Base-by-base conservation (phyloP, 1,139 yeast genomes). In the Candida pseudocylindracea region DNA sequence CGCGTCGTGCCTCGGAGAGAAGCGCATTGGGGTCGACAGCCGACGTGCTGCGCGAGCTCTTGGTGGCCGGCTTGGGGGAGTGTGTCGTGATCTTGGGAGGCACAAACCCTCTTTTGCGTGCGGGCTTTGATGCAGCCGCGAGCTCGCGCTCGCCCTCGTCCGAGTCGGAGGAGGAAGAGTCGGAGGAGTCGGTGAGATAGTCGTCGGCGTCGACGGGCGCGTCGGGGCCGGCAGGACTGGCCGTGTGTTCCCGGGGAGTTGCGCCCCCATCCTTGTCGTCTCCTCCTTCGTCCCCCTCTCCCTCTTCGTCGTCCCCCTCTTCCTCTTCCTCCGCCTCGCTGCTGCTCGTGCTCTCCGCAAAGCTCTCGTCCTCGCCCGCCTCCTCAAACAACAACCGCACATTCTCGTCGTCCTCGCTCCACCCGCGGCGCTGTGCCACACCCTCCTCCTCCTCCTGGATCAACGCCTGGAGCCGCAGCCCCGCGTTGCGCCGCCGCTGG, bases 401-500 rank as follows among this genome's bases (percentile, higher is more conserved):
- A 35, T 73, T 75, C 39, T 76, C 88, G 39, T 73, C 81, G 33
- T 78, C 83, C 31, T 69, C 75, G 7, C 60, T 55, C 27, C 51
- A 42, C 4, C 12, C 12, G 27, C 55, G 49, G 36, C 54, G 57
- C 36, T 57, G 37, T 37, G 49, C 57, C 12, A 50, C 46, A 6
- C 55, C 49, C 36, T 50, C 57, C 39, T 60, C 69, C 44, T 83
- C 94, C 30, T 78, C 63, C 38, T 72, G 75, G 20, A 88, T 57
- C 41, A 88, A 60, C 38, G 72, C 72, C 45, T 70, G 68, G 45
- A 88, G 57, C 36, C 91, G 60, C 34, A 81, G 75, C 9, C 99
- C 99, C 1, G 98, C 98, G 53, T 88, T 88, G 33, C 81, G 53
- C 34, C 99, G 69, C 40, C 83, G 63, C 36, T 71, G 55, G 39